Conservation (phyloP, 495 filamentous ascomycete genomes). For the Penicillium chermesinum region DNA sequence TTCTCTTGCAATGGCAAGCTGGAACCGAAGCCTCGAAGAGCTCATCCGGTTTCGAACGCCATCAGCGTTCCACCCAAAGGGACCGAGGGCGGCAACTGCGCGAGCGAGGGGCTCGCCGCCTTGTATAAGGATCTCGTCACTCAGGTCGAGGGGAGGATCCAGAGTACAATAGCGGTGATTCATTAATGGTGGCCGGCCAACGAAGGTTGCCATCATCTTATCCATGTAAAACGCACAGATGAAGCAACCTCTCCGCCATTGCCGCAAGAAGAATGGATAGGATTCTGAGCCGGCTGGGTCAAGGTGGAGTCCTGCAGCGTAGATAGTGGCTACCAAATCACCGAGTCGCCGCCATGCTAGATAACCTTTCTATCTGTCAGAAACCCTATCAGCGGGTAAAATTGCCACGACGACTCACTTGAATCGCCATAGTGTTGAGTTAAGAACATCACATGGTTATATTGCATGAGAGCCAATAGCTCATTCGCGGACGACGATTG, state of each 20-base stretch:
- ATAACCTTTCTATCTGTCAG: too few species aligned
- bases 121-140: constrained; percentile 44
- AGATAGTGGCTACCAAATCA: constrained; percentile 48
- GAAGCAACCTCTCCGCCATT: constrained; percentile 50
- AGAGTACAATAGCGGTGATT: constrained; percentile 51
- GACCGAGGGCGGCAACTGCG: constrained; percentile 42
- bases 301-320: constrained; percentile 55
- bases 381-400: neutral
- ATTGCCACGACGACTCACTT: constrained; percentile 31
- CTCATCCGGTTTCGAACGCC: constrained; percentile 35
- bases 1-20: constrained; percentile 47
- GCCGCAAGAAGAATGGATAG: constrained; percentile 48
- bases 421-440: constrained; percentile 48
- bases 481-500: constrained; percentile 45
- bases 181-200: constrained; percentile 53
- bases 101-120: constrained; percentile 39
- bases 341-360: constrained; percentile 50
- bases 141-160: constrained; percentile 53
- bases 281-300: constrained; percentile 37
- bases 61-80: constrained; percentile 50
- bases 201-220: constrained; percentile 49
- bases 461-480: constrained; percentile 41
- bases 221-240: constrained; percentile 47
- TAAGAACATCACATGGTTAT: constrained; percentile 39
- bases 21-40: constrained; percentile 44